Conservation (phyloP, 176 grass and related monocot species). For the Pontederia crassipes region DNA sequence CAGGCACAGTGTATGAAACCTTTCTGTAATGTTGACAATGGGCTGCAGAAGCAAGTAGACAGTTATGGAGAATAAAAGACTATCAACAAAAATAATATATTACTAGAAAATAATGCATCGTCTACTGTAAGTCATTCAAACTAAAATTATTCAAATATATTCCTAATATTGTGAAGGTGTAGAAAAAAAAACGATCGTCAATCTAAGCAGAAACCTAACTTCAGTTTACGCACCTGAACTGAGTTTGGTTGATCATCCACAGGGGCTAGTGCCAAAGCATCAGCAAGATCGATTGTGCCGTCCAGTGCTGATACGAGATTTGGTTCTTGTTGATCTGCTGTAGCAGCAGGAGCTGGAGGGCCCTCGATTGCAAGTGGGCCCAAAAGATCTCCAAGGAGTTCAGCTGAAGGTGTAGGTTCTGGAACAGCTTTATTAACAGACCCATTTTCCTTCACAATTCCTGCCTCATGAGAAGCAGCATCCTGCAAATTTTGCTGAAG, state of each 20-base stretch:
- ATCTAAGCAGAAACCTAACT: slow-evolving; percentile 4
- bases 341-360: slow-evolving; percentile 34
- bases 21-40: slow-evolving; percentile 62
- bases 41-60: slow-evolving; percentile 48
- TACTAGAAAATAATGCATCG: background rate
- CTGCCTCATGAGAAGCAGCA: slow-evolving; percentile 31
- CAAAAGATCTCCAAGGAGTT: slow-evolving; percentile 90
- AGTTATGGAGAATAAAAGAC: slow-evolving; percentile 18
- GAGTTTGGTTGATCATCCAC: slow-evolving; percentile 70
- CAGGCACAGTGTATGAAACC: slow-evolving; percentile 70
- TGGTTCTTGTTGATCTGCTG: slow-evolving; percentile 32
- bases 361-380: slow-evolving; percentile 94
- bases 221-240: slow-evolving; percentile 51
- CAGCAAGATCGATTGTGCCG: slow-evolving; percentile 42
- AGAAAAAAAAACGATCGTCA: background rate
- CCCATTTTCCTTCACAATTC: slow-evolving; percentile 62
- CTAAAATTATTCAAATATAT: background rate
- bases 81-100: slow-evolving; percentile 7
- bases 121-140: background rate
- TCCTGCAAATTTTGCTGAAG: slow-evolving; percentile 44
- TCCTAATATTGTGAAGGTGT: background rate
- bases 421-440: slow-evolving; percentile 31
- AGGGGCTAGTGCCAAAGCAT: slow-evolving; percentile 73
- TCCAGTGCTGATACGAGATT: slow-evolving; percentile 41
- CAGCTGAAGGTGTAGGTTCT: slow-evolving; percentile 39